These are phyloP conservation scores for Eimeria acervulina DNA, from an alignment of 169 alveolate species.

Conservation along the genomic window DNA sequence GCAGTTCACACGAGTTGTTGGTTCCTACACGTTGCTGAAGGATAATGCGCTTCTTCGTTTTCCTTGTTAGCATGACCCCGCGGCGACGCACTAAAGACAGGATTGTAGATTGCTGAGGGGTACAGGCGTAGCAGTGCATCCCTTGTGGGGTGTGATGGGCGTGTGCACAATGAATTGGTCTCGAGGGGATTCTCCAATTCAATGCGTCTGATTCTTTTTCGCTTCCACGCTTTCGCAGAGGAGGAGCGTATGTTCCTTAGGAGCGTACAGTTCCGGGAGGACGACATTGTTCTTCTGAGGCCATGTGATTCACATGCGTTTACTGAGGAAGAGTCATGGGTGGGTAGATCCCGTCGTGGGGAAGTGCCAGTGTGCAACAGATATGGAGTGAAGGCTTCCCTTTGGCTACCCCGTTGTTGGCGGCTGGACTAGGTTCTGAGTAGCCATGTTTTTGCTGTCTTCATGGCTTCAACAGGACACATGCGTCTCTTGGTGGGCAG, in stretches of 20 bases:
- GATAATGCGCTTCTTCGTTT: background rate
- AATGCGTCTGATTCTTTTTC: background rate
- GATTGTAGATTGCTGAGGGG: background rate
- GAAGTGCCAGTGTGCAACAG: background rate
- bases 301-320: constrained; percentile 72
- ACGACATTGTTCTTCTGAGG: constrained; percentile 82
- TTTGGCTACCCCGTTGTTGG: background rate
- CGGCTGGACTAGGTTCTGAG: background rate
- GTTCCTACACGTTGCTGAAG: background rate
- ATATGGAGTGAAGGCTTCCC: background rate
- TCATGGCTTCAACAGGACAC: background rate
- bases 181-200: background rate
- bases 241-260: constrained; percentile 81
- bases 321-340: constrained; percentile 76
- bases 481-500: background rate
- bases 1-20: background rate
- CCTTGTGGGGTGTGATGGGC: background rate
- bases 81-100: background rate
- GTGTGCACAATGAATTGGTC: background rate
- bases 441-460: background rate
- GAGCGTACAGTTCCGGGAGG: constrained; percentile 81
- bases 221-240: constrained; percentile 45
- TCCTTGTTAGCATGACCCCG: background rate
- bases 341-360: background rate
- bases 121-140: background rate